Evolutionary conservation across 805 yeast genomes (phyloP), one percentile per base, ranked within the genome.

Genomic region (Wickerhamomyces tratensis): DNA sequence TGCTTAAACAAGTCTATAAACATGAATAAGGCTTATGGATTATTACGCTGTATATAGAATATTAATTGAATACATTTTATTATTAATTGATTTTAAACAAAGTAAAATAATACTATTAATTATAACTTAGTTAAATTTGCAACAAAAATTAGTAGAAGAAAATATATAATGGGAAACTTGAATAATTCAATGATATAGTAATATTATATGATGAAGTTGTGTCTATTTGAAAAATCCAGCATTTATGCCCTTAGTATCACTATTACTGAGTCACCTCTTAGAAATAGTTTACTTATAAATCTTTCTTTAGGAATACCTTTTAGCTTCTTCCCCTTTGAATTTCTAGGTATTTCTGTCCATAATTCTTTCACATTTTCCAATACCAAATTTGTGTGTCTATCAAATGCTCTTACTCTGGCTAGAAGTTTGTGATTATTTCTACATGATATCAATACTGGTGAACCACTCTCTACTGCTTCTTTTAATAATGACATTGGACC

Each of bases 231-330:
- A 27, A 9, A 6, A 12, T 8, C 6, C 7, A 43, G 43, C 39
- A 41, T 31, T 10, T 35, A 43, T 31, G 73, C 70, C 45, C 77
- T 79, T 50, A 86, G 68, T 7, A 93, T 79, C 31, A 93, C 80
- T 43, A 93, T 85, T 20, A 93, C 95, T 0, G 96, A 85, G 62
- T 93, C 99, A 2, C 99, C 99, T 63, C 99, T 74, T 35, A 93
- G 67, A 56, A 93, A 93, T 76, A 93, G 69, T 63, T 93, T 93
- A 45, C 88, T 77, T 5, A 91, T 78, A 58, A 86, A 93, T 53
- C 98, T 67, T 55, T 85, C 93, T 49, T 75, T 72, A 44, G 82
- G 68, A 13, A 77, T 71, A 6, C 80, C 71, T 52, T 82, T 78
- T 42, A 82, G 81, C 50, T 76, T 77, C 55, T 82, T 83, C 6